Evolutionary conservation across 306 rosid species (phyloP).

Genomic region (Quercus agrifolia): DNA sequence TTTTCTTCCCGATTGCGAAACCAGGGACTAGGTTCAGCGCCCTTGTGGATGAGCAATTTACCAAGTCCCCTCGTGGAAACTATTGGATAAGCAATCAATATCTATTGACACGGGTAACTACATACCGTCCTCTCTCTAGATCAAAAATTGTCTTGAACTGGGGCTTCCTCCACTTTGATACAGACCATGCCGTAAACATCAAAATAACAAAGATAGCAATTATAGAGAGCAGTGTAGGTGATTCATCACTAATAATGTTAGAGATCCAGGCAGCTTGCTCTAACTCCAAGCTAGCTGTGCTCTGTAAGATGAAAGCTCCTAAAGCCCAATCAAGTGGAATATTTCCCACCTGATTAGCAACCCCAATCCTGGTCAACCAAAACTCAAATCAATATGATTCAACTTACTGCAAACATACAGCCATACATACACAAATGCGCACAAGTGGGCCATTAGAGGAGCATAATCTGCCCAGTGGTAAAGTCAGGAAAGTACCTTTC

Average conservation of each 20-base stretch:
- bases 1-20: slow-evolving; percentile 21
- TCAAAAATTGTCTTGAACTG: slow-evolving; percentile 87
- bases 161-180: slow-evolving; percentile 86
- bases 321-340: slow-evolving; percentile 96
- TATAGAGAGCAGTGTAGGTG: slow-evolving; percentile 51
- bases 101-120: slow-evolving; percentile 62
- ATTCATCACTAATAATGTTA: slow-evolving; percentile 43
- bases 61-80: background rate
- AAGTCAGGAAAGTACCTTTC: slow-evolving; percentile 52
- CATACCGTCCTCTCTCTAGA: slow-evolving; percentile 87
- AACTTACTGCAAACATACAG: slow-evolving; percentile 8
- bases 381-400: slow-evolving; percentile 23
- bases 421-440: background rate
- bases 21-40: slow-evolving; percentile 14
- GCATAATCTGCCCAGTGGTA: background rate
- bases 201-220: slow-evolving; percentile 52
- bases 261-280: slow-evolving; percentile 51
- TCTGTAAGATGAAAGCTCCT: slow-evolving; percentile 95
- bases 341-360: slow-evolving; percentile 71
- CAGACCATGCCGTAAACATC: slow-evolving; percentile 76
- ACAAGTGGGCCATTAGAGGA: background rate
- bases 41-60: slow-evolving; percentile 24
- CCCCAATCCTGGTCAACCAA: slow-evolving; percentile 53
- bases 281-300: slow-evolving; percentile 41
- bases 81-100: slow-evolving; percentile 19